Evolutionary conservation across 2,329 filamentous ascomycete species (phyloP).

Genomic region (Atkinsonella texensis): DNA sequence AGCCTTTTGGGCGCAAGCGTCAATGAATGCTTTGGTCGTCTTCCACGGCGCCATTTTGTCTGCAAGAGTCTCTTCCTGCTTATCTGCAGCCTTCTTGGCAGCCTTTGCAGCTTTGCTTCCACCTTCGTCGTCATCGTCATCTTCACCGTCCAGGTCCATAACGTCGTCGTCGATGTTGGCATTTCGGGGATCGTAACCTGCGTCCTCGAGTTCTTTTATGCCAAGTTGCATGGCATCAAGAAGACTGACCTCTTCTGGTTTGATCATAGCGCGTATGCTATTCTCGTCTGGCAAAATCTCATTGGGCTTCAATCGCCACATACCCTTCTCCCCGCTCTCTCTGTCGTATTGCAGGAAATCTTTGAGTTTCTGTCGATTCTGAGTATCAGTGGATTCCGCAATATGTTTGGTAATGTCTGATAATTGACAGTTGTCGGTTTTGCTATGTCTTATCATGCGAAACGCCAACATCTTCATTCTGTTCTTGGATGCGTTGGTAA

Average conservation of each 20-base stretch:
- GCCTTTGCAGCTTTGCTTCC: constrained; percentile 26
- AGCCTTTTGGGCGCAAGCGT: constrained; percentile 86
- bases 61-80: constrained; percentile 60
- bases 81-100: constrained; percentile 32
- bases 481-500: constrained; percentile 95
- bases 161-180: constrained; percentile 52
- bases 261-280: constrained; percentile 75
- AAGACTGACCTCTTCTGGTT: constrained; percentile 87
- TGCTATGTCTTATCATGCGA: constrained; percentile 70
- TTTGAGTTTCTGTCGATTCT: constrained; percentile 93
- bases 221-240: constrained; percentile 96
- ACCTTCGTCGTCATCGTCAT: constrained; percentile 34
- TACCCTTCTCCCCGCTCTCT: constrained; percentile 55
- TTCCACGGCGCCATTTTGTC: constrained; percentile 93
- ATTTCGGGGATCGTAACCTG: constrained; percentile 65
- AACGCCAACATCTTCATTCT: constrained; percentile 93
- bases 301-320: constrained; percentile 64
- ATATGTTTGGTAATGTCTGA: constrained; percentile 87
- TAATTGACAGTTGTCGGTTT: constrained; percentile 56
- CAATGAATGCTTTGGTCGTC: constrained; percentile 90
- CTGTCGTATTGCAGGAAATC: constrained; percentile 92
- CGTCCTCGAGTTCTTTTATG: constrained; percentile 78
- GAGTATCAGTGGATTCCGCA: constrained; percentile 83
- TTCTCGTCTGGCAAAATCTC: constrained; percentile 72
- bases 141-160: constrained; percentile 50